Evolutionary conservation across 139 green algal genomes (phyloP).

Genomic region (Chlamydomonas schloesseri): DNA sequence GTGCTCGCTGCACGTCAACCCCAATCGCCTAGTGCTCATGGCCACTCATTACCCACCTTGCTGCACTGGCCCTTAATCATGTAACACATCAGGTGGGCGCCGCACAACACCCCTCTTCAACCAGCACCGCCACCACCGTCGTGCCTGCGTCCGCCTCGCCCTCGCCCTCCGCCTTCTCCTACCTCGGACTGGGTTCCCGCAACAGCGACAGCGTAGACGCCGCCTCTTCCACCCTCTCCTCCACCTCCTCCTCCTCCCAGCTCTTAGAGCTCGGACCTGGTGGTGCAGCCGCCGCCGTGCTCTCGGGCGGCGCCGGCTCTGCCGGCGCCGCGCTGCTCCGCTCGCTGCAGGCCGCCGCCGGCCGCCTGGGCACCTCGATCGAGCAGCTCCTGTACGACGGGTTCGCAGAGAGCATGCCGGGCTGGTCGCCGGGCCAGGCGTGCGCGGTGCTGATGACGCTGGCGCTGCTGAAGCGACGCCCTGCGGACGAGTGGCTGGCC

Average conservation of each 20-base stretch:
- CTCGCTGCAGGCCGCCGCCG: not conserved
- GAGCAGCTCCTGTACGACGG: constrained; percentile 19
- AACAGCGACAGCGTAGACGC: not conserved
- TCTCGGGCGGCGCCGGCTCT: not conserved
- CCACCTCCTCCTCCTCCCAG: not conserved
- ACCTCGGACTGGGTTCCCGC: not conserved
- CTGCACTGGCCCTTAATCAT: too few relatives aligned
- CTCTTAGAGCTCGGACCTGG: not conserved
- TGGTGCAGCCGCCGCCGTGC: not conserved
- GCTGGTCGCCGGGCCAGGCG: not conserved
- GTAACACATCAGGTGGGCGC: too few relatives aligned
- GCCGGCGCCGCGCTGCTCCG: not conserved
- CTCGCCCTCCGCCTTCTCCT: constrained; percentile 1
- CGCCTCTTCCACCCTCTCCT: not conserved
- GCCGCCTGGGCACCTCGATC: not conserved
- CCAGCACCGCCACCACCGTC: too few relatives aligned
- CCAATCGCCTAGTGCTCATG: too few relatives aligned
- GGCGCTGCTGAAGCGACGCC: not conserved
- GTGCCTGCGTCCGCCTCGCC: too few relatives aligned
- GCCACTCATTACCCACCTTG: too few relatives aligned
- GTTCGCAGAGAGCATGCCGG: not conserved
- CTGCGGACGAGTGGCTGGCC: not conserved
- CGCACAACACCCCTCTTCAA: too few relatives aligned
- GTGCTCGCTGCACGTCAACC: too few relatives aligned
- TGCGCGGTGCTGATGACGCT: constrained; percentile 4